Percentiles rank a stretch among this genome's conserved stretches.
These are phyloP conservation scores for Stereum hirsutum DNA, from an alignment of 1,284 basidiomycete species.

Conservation along the genomic window DNA sequence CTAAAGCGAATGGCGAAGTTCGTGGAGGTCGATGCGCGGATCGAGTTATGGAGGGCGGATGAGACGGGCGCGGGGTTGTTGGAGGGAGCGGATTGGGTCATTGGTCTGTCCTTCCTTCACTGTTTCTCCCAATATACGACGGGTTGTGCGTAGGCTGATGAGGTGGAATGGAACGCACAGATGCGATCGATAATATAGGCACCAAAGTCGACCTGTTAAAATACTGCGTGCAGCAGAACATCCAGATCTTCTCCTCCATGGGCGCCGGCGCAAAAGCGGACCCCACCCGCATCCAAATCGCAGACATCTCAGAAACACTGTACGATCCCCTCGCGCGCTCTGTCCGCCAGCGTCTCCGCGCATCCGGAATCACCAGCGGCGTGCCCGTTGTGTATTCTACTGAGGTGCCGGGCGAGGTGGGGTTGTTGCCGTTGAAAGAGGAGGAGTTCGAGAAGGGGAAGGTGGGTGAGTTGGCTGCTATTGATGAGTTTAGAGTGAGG, in stretches of 20 bases:
- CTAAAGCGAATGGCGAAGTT: conserved; percentile 64
- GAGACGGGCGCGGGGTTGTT: conserved; percentile 56
- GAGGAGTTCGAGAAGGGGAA: conserved; percentile 89
- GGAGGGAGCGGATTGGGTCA: conserved; percentile 83
- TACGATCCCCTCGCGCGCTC: conserved; percentile 94
- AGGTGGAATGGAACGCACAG: conserved; percentile 26
- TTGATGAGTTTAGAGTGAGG: conserved; percentile 91
- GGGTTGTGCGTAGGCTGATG: neutral
- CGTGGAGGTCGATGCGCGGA: conserved; percentile 73
- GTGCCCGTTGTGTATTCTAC: conserved; percentile 97
- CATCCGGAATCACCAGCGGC: conserved; percentile 33
- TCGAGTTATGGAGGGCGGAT: conserved; percentile 80
- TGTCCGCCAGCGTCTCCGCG: conserved; percentile 75
- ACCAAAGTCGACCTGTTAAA: conserved; percentile 89
- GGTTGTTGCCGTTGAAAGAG: conserved; percentile 84
- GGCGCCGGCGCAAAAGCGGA: conserved; percentile 96
- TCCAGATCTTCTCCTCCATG: conserved; percentile 94
- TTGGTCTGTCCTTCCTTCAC: conserved; percentile 40
- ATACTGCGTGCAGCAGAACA: conserved; percentile 67
- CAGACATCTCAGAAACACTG: conserved; percentile 87
- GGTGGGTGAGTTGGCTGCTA: conserved; percentile 85
- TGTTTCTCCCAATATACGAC: conserved; percentile 8
- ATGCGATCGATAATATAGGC: conserved; percentile 95
- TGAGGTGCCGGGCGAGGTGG: conserved; percentile 84
- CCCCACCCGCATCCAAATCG: conserved; percentile 92